Conservation (phyloP, 495 filamentous ascomycete genomes). For the Aspergillus leporis region DNA sequence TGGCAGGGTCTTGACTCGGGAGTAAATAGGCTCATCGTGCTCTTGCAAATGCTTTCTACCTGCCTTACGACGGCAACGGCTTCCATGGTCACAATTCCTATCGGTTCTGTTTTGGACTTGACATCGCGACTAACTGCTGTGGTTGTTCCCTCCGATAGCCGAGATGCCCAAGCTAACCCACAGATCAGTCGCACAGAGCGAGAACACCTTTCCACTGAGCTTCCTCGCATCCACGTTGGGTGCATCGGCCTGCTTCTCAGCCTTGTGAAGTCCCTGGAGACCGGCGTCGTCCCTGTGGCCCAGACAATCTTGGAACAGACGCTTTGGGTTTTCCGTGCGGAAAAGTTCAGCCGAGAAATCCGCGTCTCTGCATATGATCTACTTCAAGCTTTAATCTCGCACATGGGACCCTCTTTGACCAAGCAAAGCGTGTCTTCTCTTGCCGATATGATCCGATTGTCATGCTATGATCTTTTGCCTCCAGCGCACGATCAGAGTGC, state of each 20-base stretch:
- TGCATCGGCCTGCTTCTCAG: constrained; percentile 58
- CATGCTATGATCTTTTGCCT: constrained; percentile 65
- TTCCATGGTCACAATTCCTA: constrained; percentile 58
- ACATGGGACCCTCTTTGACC: constrained; percentile 62
- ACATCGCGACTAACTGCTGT: constrained; percentile 68
- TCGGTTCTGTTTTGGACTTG: constrained; percentile 65
- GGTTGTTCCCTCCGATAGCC: constrained; percentile 50
- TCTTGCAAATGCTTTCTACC: constrained; percentile 55
- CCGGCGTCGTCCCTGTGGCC: constrained; percentile 52
- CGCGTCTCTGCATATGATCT: constrained; percentile 62
- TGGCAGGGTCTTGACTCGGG: constrained; percentile 77
- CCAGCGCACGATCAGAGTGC: constrained; percentile 34
- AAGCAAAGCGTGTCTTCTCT: constrained; percentile 62
- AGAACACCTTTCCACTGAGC: constrained; percentile 66
- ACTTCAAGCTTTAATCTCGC: constrained; percentile 53
- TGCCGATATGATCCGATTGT: constrained; percentile 54
- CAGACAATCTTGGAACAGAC: constrained; percentile 66
- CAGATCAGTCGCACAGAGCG: constrained; percentile 76
- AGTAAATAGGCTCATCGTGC: constrained; percentile 61
- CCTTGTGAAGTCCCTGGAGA: constrained; percentile 54
- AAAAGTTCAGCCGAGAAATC: constrained; percentile 55
- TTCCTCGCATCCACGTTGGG: constrained; percentile 73
- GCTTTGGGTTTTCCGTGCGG: constrained; percentile 65
- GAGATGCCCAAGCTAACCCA: constrained; percentile 54
- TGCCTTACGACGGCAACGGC: constrained; percentile 62